These are phyloP conservation scores for Fusarium sp. DNA, from an alignment of 2,329 filamentous ascomycete genomes.

Conservation along the genomic window DNA sequence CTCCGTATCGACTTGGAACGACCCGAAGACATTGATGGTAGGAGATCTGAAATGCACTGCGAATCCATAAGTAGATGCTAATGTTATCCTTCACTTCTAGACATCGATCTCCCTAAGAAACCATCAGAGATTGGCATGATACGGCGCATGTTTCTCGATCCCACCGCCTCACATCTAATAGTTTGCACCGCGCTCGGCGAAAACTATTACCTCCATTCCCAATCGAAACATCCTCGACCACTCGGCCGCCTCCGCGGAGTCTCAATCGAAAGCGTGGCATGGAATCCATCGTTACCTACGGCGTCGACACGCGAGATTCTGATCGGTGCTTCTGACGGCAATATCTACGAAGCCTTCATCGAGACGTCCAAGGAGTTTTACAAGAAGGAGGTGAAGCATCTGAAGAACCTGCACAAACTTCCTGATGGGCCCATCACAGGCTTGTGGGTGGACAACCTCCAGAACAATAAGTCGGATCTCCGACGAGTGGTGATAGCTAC, in stretches of 20 bases:
- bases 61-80: conserved; percentile 13
- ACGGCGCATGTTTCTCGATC: conserved; percentile 95
- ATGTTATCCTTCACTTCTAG: conserved; percentile 57
- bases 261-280: conserved; percentile 87
- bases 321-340: conserved; percentile 90
- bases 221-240: conserved; percentile 86
- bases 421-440: conserved; percentile 87
- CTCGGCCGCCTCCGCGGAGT: conserved; percentile 87
- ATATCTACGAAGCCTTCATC: conserved; percentile 94
- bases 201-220: conserved; percentile 97
- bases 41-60: conserved; percentile 25
- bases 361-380: conserved; percentile 96
- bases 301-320: conserved; percentile 95
- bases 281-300: conserved; percentile 93
- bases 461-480: conserved; percentile 74
- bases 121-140: conserved; percentile 92
- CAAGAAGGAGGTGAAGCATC: conserved; percentile 90
- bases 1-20: conserved; percentile 93
- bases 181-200: conserved; percentile 92
- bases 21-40: conserved; percentile 93
- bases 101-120: conserved; percentile 96
- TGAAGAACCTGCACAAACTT: conserved; percentile 84
- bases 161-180: conserved; percentile 92
- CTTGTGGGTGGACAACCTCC: conserved; percentile 81
- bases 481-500: conserved; percentile 85